Percentiles rank a stretch among this genome's conserved stretches.
Conservation (phyloP, 768 basidiomycete genomes). For the Lactarius evosmus region DNA sequence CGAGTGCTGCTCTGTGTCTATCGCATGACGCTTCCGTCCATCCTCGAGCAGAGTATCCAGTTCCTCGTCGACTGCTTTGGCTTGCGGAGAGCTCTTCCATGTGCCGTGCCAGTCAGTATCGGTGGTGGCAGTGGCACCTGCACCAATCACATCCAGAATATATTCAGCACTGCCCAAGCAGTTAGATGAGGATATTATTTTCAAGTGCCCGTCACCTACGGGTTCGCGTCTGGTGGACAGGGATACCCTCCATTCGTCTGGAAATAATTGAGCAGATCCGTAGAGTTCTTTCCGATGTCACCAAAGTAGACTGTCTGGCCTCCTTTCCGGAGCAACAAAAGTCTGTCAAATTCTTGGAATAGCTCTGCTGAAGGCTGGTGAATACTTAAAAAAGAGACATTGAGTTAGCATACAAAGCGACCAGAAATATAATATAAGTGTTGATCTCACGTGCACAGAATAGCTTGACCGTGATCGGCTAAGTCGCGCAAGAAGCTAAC, state of each 20-base stretch:
- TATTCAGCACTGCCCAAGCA: constrained; percentile 40
- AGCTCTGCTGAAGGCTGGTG: constrained; percentile 78
- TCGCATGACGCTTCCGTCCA: constrained; percentile 33
- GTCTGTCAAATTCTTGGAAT: constrained; percentile 78
- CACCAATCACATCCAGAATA: constrained; percentile 54
- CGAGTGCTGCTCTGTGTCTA: constrained; percentile 29
- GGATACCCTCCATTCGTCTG: constrained; percentile 59
- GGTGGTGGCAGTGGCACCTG: constrained; percentile 48
- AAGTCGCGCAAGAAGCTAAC: constrained; percentile 70
- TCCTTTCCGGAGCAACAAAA: constrained; percentile 74
- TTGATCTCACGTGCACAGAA: constrained; percentile 74
- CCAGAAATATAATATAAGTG: background rate
- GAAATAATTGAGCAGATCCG: constrained; percentile 72
- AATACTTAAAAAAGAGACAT: constrained; percentile 30
- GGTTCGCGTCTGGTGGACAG: constrained; percentile 70
- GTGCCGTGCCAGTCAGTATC: constrained; percentile 47
- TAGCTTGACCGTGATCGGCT: constrained; percentile 79
- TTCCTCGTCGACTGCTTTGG: constrained; percentile 38
- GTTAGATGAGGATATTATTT: background rate
- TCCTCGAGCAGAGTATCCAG: constrained; percentile 44
- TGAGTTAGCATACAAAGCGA: background rate
- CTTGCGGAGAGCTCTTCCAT: constrained; percentile 48
- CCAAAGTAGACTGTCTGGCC: constrained; percentile 68
- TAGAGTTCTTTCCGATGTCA: constrained; percentile 62
- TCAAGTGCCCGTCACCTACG: constrained; percentile 35